Base-by-base conservation (phyloP, 345 rosid genomes). In the Streptanthus diversifolius region DNA sequence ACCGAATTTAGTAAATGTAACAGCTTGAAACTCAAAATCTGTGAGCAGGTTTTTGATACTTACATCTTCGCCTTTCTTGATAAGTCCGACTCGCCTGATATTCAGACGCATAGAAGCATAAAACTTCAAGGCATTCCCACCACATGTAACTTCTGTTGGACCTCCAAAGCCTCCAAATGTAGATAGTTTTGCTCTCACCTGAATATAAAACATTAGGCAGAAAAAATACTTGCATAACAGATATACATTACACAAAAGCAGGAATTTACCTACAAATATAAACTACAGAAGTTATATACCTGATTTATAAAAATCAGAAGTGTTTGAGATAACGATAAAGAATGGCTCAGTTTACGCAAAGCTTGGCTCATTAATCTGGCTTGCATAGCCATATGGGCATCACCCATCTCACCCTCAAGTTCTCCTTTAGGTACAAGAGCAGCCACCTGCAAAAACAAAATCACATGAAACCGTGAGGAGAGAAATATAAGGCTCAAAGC, bases 341-440 rank as follows among this genome's bases (percentile, higher is more conserved):
- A 29, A 5, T 29, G 32, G 32, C 32, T 29, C 32, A 29, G 5
- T 29, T 29, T 29, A 29, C 3, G 32, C 27, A 25, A 25, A 68
- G 98, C 98, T 6, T 25, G 1, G 2, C 27, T 25, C 27, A 25
- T 25, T 3, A 25, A 25, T 1, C 27, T 25, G 27, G 91, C 98
- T 97, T 93, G 81, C 19, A 21, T 36, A 2, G 58, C 96, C 97
- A 95, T 91, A 79, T 95, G 97, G 66, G 97, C 99, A 83, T 95
- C 98, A 73, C 99, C 99, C 98, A 92, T 95, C 88, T 92, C 98
- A 0, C 99, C 98, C 27, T 95, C 98, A 18, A 95, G 99, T 80
- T 95, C 99, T 73, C 91, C 80, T 85, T 90, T 90, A 68, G 99
- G 99, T 73, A 95, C 99, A 66, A 95, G 90, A n/a, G 99, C 97